These are phyloP conservation scores for Schizochytrium sp. DNA, from an alignment of 108 stramenopile species.

Conservation along the genomic window DNA sequence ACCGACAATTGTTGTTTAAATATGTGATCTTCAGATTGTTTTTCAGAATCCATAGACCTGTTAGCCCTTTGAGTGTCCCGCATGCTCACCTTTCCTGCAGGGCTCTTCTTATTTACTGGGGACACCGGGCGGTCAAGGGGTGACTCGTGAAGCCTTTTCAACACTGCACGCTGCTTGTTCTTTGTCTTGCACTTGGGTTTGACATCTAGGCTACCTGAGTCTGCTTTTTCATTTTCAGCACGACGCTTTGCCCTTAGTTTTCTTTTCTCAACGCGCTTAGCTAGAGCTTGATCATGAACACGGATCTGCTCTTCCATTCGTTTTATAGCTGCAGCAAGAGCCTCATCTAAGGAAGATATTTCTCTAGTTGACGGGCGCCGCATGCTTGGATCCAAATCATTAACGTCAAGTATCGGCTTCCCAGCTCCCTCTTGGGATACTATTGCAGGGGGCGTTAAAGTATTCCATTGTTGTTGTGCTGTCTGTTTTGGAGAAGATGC, in stretches of 20 bases:
- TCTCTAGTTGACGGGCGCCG: conserved; percentile 12
- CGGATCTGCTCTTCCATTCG: background rate
- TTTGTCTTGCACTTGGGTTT: no score
- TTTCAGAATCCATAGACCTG: background rate
- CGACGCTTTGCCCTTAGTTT: background rate
- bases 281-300: background rate
- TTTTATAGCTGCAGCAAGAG: background rate
- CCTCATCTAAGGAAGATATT: background rate
- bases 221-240: background rate
- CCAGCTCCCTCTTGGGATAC: no score
- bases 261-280: background rate
- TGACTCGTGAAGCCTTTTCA: no score
- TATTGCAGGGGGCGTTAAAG: no score
- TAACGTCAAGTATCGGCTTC: background rate
- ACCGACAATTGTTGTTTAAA: background rate
- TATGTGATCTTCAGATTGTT: background rate
- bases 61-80: background rate
- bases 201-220: no score
- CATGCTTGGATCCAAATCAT: conserved; percentile 31
- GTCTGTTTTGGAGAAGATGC: background rate
- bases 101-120: no score
- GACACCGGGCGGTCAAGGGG: no score
- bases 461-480: no score
- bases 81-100: background rate
- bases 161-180: no score